A percentile compares a stretch with the other conserved stretches of the same genome.
Evolutionary conservation across 805 yeast species (phyloP).

Genomic region (Kregervanrija pseudodelftensis): DNA sequence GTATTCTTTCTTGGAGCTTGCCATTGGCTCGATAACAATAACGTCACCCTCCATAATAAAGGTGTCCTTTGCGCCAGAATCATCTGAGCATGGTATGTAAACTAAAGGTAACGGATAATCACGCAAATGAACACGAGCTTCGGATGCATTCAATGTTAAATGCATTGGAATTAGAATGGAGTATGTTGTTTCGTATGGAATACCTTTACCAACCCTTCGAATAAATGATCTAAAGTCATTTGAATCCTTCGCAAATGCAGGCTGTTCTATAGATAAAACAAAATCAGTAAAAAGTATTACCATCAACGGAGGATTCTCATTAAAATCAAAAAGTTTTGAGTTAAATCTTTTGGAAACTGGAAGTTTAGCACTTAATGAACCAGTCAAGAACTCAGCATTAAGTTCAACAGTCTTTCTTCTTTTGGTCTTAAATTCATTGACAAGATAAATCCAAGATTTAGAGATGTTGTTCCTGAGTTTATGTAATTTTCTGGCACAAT

Average conservation of each 20-base stretch:
- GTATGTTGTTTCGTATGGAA: constrained; percentile 63
- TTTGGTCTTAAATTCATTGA: constrained; percentile 39
- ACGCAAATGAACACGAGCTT: constrained; percentile 62
- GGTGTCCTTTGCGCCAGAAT: constrained; percentile 5
- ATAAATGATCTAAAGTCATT: constrained; percentile 51
- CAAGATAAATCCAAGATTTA: constrained; percentile 61
- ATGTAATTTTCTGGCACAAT: constrained; percentile 12
- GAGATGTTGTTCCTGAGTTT: constrained; percentile 29
- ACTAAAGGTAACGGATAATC: constrained; percentile 85
- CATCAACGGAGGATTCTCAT: constrained; percentile 44
- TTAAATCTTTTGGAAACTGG: constrained; percentile 34
- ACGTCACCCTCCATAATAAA: constrained; percentile 46
- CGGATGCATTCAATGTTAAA: constrained; percentile 49
- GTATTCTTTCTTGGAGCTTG: constrained; percentile 41
- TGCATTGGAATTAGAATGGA: constrained; percentile 62
- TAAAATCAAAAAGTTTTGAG: constrained; percentile 39
- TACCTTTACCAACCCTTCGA: constrained; percentile 71
- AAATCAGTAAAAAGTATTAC: constrained; percentile 39
- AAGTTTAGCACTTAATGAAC: constrained; percentile 24
- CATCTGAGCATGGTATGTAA: constrained; percentile 46
- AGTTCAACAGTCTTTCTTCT: constrained; percentile 33
- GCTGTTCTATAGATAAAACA: constrained; percentile 38
- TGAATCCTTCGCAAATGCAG: constrained; percentile 38
- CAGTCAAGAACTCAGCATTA: constrained; percentile 37
- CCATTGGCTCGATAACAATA: constrained; percentile 60